Evolutionary conservation across 768 basidiomycete species (phyloP).

Genomic region (Tricholoma saponaceum): DNA sequence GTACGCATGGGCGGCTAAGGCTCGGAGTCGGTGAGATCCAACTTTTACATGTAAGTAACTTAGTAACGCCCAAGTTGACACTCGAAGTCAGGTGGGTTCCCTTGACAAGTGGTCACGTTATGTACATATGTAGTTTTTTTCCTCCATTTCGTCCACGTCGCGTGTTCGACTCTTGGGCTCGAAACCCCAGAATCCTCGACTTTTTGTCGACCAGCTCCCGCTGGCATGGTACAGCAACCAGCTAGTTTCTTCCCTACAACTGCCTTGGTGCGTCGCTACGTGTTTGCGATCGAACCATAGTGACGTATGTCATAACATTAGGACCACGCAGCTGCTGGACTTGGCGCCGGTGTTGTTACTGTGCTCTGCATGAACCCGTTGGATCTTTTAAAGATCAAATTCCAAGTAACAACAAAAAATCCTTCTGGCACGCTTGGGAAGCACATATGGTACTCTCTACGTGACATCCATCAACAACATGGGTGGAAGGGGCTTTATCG

Average conservation of each 20-base stretch:
- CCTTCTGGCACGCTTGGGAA: constrained; percentile 58
- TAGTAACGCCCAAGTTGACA: too few relatives aligned
- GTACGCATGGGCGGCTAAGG: too few relatives aligned
- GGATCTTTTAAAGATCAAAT: constrained; percentile 91
- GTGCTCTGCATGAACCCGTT: constrained; percentile 97
- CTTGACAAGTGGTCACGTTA: background rate
- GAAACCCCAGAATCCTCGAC: background rate
- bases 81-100: too few relatives aligned
- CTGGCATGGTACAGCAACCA: constrained; percentile 37
- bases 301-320: constrained; percentile 23
- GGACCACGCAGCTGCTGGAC: constrained; percentile 95
- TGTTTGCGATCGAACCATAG: background rate
- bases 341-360: constrained; percentile 88
- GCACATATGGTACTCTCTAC: constrained; percentile 74
- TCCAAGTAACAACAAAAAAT: constrained; percentile 78
- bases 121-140: background rate
- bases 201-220: constrained; percentile 16
- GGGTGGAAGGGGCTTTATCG: constrained; percentile 89
- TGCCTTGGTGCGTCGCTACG: constrained; percentile 34
- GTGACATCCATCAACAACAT: constrained; percentile 65
- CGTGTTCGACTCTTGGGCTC: background rate
- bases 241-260: constrained; percentile 50
- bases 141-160: background rate
- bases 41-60: too few relatives aligned
- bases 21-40: too few relatives aligned